These are phyloP conservation scores for Pythium insidiosum DNA, from an alignment of 352 stramenopile species.

Conservation along the genomic window DNA sequence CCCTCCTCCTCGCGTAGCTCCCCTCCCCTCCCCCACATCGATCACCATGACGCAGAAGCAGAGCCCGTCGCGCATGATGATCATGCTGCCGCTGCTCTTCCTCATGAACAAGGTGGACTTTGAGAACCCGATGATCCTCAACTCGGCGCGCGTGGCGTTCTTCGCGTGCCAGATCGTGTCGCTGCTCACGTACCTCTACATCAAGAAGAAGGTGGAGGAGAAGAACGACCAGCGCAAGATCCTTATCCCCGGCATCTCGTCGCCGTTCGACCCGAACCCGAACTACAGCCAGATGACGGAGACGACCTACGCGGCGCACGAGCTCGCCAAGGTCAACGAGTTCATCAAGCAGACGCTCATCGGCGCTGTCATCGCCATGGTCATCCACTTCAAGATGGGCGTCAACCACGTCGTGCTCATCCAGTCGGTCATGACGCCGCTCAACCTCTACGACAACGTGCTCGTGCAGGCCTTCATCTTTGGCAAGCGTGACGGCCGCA, in stretches of 20 bases:
- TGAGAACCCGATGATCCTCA: conserved; percentile 58
- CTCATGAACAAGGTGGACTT: conserved; percentile 84
- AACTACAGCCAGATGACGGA: conserved; percentile 77
- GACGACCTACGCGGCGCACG: conserved; percentile 68
- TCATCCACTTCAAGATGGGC: conserved; percentile 82
- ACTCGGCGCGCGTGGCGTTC: conserved; percentile 57
- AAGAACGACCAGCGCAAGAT: conserved; percentile 81
- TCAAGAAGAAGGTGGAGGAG: conserved; percentile 61
- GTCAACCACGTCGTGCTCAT: conserved; percentile 86
- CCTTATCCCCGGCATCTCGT: conserved; percentile 58
- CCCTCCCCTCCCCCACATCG: not conserved
- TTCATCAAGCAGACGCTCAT: conserved; percentile 83
- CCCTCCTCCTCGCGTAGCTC: not conserved
- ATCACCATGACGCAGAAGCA: conserved; percentile 40
- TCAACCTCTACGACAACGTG: conserved; percentile 79
- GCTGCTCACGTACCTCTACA: conserved; percentile 57
- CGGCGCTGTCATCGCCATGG: conserved; percentile 58
- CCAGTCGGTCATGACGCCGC: conserved; percentile 76
- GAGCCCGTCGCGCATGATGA: conserved; percentile 70
- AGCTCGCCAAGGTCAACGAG: conserved; percentile 63
- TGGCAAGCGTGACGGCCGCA: conserved; percentile 44
- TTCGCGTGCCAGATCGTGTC: conserved; percentile 49
- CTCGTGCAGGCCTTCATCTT: conserved; percentile 74
- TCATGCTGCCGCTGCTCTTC: conserved; percentile 83
- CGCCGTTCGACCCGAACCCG: conserved; percentile 68